phyloP scores from a whole-genome alignment of 1,284 basidiomycete species.

The Blastosporella zonata region DNA sequence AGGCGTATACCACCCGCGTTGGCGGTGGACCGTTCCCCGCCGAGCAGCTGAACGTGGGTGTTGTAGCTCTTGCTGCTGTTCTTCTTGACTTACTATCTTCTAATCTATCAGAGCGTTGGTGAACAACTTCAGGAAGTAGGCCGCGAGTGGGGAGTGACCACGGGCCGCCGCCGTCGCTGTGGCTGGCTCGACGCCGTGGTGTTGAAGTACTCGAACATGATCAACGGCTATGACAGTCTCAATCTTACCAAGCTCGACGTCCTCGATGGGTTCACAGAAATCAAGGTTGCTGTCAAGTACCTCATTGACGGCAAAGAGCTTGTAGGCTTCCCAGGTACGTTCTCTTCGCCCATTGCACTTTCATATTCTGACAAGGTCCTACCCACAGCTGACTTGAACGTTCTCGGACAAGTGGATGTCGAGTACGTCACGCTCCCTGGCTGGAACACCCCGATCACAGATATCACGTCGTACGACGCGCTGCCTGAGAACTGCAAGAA shows the following conservation, averaged over 20 bases:
- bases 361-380: neutral
- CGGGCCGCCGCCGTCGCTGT: conserved; percentile 88
- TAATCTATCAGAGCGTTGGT: conserved; percentile 62
- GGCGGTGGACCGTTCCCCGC: conserved; percentile 98
- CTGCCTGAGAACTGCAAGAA: conserved; percentile 85
- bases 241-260: conserved; percentile 98
- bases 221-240: conserved; percentile 94
- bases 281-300: conserved; percentile 89
- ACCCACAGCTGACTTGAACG: conserved; percentile 75
- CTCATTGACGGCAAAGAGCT: conserved; percentile 76
- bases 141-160: conserved; percentile 89
- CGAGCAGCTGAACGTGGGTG: conserved; percentile 83
- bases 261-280: conserved; percentile 81
- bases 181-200: conserved; percentile 98
- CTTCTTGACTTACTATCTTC: neutral
- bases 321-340: conserved; percentile 84
- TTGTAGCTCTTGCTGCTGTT: neutral
- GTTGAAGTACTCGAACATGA: conserved; percentile 87
- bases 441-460: conserved; percentile 84
- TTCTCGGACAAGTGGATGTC: conserved; percentile 81
- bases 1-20: conserved; percentile 97
- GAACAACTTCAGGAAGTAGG: conserved; percentile 93
- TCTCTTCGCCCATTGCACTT: conserved; percentile 1
- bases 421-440: conserved; percentile 90
- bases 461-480: conserved; percentile 65